These are phyloP conservation scores for Gamarada debralockiae DNA, from an alignment of 495 filamentous ascomycete species.

Conservation along the genomic window DNA sequence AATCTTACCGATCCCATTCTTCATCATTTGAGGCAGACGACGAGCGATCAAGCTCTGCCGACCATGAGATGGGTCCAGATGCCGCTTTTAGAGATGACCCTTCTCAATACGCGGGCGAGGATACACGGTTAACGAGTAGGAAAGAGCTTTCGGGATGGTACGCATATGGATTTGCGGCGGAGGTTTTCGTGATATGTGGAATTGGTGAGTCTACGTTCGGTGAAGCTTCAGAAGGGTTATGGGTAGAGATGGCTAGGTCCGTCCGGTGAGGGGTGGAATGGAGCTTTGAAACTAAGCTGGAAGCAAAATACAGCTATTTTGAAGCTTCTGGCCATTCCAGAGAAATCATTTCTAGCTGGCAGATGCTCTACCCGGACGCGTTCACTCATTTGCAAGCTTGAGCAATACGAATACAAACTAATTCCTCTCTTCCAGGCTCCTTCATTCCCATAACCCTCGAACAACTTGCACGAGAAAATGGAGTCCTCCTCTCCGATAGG, in stretches of 20 bases:
- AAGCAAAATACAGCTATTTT: too few relatives aligned
- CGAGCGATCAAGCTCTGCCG: constrained; percentile 50
- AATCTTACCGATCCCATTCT: constrained; percentile 20
- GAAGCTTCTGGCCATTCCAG: too few relatives aligned
- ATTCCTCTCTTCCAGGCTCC: constrained; percentile 53
- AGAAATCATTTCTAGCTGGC: too few relatives aligned
- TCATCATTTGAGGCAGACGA: constrained; percentile 60
- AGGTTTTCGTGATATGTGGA: constrained; percentile 96
- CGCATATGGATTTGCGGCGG: constrained; percentile 94
- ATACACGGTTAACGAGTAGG: constrained; percentile 78
- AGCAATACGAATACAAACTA: constrained; percentile 16
- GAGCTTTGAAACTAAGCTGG: too few relatives aligned
- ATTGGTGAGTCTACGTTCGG: constrained; percentile 35
- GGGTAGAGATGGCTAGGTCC: not conserved
- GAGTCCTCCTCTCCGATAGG: constrained; percentile 74
- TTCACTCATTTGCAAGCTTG: too few relatives aligned
- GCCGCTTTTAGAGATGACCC: constrained; percentile 14
- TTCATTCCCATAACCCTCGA: constrained; percentile 98
- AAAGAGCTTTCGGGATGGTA: constrained; percentile 95
- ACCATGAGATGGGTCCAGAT: constrained; percentile 32
- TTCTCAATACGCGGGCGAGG: constrained; percentile 71
- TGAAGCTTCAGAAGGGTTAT: not conserved
- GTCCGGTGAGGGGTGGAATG: too few relatives aligned
- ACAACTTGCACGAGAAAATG: constrained; percentile 85
- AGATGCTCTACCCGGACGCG: too few relatives aligned